Evolutionary conservation across 352 stramenopile species (phyloP).

Genomic region (Chrysophaeum taylorii): DNA sequence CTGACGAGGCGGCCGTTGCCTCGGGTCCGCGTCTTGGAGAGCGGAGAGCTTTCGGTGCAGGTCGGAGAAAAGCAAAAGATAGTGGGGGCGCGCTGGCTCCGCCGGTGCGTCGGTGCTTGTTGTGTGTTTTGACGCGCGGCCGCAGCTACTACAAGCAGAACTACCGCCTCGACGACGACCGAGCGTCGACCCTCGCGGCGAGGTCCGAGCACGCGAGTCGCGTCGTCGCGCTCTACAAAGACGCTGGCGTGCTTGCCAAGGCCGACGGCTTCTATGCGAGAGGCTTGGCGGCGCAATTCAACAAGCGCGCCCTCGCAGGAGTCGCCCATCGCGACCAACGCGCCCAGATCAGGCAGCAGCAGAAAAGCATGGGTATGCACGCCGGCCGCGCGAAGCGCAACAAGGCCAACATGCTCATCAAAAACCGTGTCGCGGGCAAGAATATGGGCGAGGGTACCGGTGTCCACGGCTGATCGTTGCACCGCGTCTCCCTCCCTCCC

Average conservation of each 20-base stretch:
- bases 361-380: background rate
- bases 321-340: background rate
- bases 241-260: background rate
- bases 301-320: background rate
- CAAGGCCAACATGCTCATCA: conserved; percentile 7
- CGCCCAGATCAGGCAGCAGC: background rate
- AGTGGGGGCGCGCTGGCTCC: conserved; percentile 18
- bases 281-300: conserved; percentile 4
- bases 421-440: background rate
- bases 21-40: background rate
- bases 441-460: conserved; percentile 10
- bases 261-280: background rate
- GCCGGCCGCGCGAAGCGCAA: background rate
- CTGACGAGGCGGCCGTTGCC: conserved; percentile 7
- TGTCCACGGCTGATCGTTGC: conserved; percentile 14
- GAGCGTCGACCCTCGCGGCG: conserved; percentile 26
- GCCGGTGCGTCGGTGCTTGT: conserved; percentile 52
- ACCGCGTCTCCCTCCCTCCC: no score
- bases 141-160: conserved; percentile 69
- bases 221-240: background rate
- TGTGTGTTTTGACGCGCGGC: conserved; percentile 61
- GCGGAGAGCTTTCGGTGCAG: background rate
- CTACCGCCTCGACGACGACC: conserved; percentile 59
- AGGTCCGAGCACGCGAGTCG: background rate
- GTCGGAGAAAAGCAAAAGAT: background rate